Conservation (phyloP, 176 grass and related monocot species). For the Carex parvula region DNA sequence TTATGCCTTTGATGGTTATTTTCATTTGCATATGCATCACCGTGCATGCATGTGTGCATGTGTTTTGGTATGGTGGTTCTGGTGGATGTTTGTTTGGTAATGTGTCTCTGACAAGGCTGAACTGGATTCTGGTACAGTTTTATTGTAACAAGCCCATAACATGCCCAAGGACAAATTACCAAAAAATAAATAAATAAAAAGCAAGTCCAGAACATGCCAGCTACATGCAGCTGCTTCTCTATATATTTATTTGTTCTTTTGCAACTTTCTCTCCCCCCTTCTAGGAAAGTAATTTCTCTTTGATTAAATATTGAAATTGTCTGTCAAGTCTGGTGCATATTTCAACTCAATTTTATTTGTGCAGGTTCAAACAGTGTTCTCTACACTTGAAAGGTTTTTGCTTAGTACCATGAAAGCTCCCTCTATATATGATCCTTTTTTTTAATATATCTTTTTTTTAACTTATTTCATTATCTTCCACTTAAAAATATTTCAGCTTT, state of each 20-base stretch:
- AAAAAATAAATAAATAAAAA: not conserved
- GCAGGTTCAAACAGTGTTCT: constrained; percentile 71
- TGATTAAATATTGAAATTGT: not conserved
- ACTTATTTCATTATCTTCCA: not conserved
- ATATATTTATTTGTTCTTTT: not conserved
- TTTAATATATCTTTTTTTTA: constrained; percentile 11
- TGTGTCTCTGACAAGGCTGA: not conserved
- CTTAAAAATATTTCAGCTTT: not conserved
- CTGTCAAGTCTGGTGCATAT: not conserved
- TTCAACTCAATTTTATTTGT: constrained; percentile 24
- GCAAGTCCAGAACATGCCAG: not conserved
- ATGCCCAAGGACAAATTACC: not conserved
- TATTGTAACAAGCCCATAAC: not conserved
- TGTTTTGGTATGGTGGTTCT: not conserved
- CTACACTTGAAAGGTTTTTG: constrained; percentile 54
- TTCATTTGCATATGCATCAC: not conserved
- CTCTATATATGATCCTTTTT: constrained; percentile 10
- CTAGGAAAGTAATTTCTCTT: not conserved
- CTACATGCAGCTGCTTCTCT: not conserved
- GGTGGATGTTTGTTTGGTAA: not conserved
- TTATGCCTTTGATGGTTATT: not conserved
- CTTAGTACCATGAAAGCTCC: constrained; percentile 5
- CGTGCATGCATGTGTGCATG: not conserved
- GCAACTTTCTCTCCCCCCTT: not conserved
- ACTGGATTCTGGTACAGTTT: not conserved